These are phyloP conservation scores for Trametes sp. DNA, from an alignment of 1,284 basidiomycete genomes.

Conservation along the genomic window DNA sequence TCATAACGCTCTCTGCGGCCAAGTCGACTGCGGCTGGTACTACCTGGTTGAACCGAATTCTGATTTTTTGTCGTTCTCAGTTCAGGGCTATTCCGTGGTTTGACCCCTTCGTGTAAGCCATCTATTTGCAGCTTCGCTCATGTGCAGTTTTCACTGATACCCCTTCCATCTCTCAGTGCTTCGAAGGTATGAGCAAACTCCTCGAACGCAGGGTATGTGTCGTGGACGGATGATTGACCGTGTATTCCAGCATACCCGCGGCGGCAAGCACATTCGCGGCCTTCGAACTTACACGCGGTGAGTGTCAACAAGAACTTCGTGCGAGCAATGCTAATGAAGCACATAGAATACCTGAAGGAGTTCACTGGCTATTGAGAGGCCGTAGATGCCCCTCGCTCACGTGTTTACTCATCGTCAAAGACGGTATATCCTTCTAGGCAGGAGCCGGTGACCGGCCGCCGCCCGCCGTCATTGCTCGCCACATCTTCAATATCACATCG, in stretches of 20 bases:
- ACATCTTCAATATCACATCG: neutral
- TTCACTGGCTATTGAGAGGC: slow-evolving; percentile 29
- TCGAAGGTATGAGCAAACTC: slow-evolving; percentile 54
- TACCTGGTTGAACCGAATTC: neutral
- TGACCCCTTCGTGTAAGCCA: slow-evolving; percentile 71
- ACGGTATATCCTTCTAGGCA: too few relatives aligned
- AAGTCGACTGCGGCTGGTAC: too few relatives aligned
- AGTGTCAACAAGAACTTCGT: neutral
- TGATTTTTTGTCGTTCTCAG: slow-evolving; percentile 41
- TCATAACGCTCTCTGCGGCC: too few relatives aligned
- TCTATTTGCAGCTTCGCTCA: neutral
- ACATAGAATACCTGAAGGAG: slow-evolving; percentile 38
- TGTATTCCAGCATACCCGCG: slow-evolving; percentile 79
- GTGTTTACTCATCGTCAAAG: neutral
- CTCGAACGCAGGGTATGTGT: slow-evolving; percentile 7
- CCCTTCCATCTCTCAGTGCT: slow-evolving; percentile 53
- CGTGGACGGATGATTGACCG: neutral
- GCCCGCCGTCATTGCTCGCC: too few relatives aligned
- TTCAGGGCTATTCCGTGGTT: slow-evolving; percentile 75
- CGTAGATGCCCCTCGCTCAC: neutral
- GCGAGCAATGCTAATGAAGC: neutral
- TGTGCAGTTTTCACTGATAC: too few relatives aligned
- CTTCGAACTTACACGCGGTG: slow-evolving; percentile 86
- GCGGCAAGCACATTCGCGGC: slow-evolving; percentile 93
- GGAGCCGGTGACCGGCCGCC: too few relatives aligned